These are phyloP conservation scores for Stagonosporopsis tanaceti DNA, from an alignment of 2,329 filamentous ascomycete species.

Conservation along the genomic window DNA sequence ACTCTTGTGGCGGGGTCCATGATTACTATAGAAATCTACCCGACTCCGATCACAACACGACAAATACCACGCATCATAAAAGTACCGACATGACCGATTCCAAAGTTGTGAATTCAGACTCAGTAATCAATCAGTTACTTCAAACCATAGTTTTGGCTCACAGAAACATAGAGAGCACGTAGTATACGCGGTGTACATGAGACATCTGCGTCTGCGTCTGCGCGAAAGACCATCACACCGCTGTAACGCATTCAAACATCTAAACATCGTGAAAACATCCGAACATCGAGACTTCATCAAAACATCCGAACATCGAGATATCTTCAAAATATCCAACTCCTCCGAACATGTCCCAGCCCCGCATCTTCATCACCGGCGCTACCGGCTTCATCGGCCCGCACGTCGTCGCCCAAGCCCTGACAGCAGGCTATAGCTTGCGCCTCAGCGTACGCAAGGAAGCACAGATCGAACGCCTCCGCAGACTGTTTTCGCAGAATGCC, in stretches of 20 bases:
- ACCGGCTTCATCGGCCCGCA: slow-evolving; percentile 41
- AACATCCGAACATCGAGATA: background rate
- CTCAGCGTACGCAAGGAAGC: slow-evolving; percentile 33
- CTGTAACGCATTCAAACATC: background rate
- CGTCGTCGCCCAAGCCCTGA: slow-evolving; percentile 30
- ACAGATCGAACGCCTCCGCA: slow-evolving; percentile 20
- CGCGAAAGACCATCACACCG: background rate
- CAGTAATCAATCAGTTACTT: background rate
- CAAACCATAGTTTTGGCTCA: background rate
- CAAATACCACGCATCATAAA: background rate
- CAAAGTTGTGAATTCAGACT: background rate
- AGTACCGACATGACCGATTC: background rate
- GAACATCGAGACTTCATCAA: too few relatives aligned
- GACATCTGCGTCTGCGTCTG: background rate
- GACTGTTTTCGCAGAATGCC: slow-evolving; percentile 17
- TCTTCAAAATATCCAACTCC: background rate
- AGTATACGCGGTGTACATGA: background rate
- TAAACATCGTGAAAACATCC: too few relatives aligned
- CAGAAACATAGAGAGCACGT: background rate
- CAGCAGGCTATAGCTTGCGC: slow-evolving; percentile 37
- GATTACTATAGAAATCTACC: slow-evolving; percentile 11
- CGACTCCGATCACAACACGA: background rate
- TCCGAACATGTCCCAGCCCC: slow-evolving; percentile 20
- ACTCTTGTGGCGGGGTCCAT: background rate
- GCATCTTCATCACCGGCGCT: slow-evolving; percentile 40